A percentile compares a stretch with the other conserved stretches of the same genome.
phyloP scores from a whole-genome alignment of 148 eudicot genomes.

The Rhododendron vialii region DNA sequence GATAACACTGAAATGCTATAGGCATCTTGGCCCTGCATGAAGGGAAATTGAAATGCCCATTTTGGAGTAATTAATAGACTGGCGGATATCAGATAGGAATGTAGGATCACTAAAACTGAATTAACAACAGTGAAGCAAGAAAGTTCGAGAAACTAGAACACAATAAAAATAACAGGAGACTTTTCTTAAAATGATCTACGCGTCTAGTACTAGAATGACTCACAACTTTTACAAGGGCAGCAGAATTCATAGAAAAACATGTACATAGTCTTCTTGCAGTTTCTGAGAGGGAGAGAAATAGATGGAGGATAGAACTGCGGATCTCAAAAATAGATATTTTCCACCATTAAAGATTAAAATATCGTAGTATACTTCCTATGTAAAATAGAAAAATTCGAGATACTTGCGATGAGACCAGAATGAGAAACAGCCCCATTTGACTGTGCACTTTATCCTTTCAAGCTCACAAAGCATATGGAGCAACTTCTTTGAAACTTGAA shows the following conservation, averaged over 20 bases:
- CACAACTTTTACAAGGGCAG: not conserved
- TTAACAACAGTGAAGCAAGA: not conserved
- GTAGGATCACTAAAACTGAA: not conserved
- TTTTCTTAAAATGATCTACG: not conserved
- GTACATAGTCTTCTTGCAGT: not conserved
- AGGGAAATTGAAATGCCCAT: not conserved
- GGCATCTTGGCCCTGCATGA: conserved; percentile 42
- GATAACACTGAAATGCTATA: conserved; percentile 47
- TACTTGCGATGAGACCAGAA: not conserved
- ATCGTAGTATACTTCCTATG: not conserved
- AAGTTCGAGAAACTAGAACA: not conserved
- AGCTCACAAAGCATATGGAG: not conserved
- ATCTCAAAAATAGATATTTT: not conserved
- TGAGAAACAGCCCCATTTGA: not conserved
- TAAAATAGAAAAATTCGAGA: not conserved
- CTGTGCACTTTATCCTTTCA: not conserved
- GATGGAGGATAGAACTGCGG: not conserved
- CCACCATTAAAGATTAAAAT: not conserved
- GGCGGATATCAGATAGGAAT: not conserved
- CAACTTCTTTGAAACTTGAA: not conserved
- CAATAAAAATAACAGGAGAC: not conserved
- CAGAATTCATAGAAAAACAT: not conserved
- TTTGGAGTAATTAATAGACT: not conserved
- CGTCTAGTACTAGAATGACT: not conserved
- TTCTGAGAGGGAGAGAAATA: not conserved